Percentiles rank a stretch among this genome's conserved stretches.
Conservation (phyloP, 1,139 yeast genomes). For the Blastobotrys malaysiensis region DNA sequence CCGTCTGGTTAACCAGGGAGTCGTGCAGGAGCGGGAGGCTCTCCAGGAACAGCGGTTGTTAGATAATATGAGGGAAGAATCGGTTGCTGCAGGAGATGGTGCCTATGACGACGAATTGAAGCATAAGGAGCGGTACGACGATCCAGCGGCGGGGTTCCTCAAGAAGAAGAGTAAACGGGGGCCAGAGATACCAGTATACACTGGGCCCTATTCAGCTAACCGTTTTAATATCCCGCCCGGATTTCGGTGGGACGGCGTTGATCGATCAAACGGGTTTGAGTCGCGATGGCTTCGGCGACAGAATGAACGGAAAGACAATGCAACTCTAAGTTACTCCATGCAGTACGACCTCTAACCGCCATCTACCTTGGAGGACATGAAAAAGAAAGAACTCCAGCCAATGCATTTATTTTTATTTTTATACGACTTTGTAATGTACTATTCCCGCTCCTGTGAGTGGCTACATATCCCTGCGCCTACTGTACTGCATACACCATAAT, state of each 20-base stretch:
- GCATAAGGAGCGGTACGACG: constrained; percentile 47
- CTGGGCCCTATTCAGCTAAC: constrained; percentile 56
- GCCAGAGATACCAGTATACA: constrained; percentile 35
- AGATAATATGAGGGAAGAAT: constrained; percentile 29
- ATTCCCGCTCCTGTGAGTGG: no score
- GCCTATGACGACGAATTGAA: constrained; percentile 37
- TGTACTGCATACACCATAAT: no score
- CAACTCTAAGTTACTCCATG: background rate
- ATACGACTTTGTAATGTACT: background rate
- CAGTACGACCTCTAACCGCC: background rate
- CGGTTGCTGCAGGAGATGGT: constrained; percentile 38
- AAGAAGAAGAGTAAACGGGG: constrained; percentile 15
- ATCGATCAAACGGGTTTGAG: constrained; percentile 89
- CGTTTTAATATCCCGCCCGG: constrained; percentile 79
- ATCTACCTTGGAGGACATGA: background rate
- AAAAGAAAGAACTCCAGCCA: background rate
- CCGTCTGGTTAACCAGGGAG: constrained; percentile 41
- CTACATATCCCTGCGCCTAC: no score
- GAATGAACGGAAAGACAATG: constrained; percentile 38
- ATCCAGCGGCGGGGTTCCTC: constrained; percentile 57
- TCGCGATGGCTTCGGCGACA: constrained; percentile 52
- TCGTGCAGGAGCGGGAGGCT: constrained; percentile 38
- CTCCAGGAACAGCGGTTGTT: constrained; percentile 28
- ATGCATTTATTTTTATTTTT: background rate
- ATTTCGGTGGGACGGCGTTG: constrained; percentile 87